A percentile compares a stretch with the other conserved stretches of the same genome.
These are phyloP conservation scores for Sclerotinia subarctica DNA, from an alignment of 2,329 filamentous ascomycete genomes.

Conservation along the genomic window DNA sequence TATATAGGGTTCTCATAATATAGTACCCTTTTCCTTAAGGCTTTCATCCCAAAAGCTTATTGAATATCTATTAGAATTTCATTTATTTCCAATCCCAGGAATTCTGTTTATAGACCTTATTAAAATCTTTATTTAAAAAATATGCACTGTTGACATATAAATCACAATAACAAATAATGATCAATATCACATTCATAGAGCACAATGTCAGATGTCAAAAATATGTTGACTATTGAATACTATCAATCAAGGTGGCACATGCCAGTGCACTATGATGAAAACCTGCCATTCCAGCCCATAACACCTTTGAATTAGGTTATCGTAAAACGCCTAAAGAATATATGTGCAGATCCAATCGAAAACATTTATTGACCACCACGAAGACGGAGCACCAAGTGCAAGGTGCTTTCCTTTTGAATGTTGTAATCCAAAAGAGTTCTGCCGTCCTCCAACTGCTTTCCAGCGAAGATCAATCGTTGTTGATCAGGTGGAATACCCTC, in stretches of 20 bases:
- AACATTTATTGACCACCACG: constrained; percentile 54
- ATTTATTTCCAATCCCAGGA: too few relatives aligned
- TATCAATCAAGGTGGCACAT: constrained; percentile 13
- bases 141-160: background rate
- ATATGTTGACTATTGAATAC: constrained; percentile 20
- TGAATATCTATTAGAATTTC: too few relatives aligned
- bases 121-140: too few relatives aligned
- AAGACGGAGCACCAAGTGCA: constrained; percentile 68
- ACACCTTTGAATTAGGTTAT: constrained; percentile 16
- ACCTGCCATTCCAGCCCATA: constrained; percentile 11
- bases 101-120: too few relatives aligned
- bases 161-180: background rate
- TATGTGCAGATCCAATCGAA: constrained; percentile 13
- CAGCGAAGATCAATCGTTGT: constrained; percentile 67
- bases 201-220: constrained; percentile 12
- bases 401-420: constrained; percentile 75
- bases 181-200: constrained; percentile 5
- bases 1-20: too few relatives aligned
- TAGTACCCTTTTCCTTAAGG: too few relatives aligned
- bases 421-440: constrained; percentile 82
- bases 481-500: constrained; percentile 70
- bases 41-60: too few relatives aligned
- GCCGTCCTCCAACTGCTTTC: constrained; percentile 71
- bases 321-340: constrained; percentile 9
- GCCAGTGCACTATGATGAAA: constrained; percentile 11